Conservation (phyloP, 208 protist genomes). For the Trypanosomatidae sp. region DNA sequence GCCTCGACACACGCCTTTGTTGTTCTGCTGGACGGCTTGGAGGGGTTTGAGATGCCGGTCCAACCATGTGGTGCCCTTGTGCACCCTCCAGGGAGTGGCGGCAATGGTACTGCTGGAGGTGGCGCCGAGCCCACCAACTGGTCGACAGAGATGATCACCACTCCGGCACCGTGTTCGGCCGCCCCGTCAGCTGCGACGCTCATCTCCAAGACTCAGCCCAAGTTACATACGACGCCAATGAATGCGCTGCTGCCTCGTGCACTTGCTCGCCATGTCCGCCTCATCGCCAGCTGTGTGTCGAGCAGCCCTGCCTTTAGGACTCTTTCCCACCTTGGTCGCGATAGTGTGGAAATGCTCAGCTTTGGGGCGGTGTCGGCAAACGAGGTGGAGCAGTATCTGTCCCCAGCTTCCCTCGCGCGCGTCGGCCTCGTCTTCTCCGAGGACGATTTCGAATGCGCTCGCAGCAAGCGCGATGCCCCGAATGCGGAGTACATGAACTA, state of each 20-base stretch:
- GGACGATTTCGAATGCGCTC: conserved; percentile 66
- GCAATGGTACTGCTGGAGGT: conserved; percentile 18
- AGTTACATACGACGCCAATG: background rate
- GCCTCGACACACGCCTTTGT: conserved; percentile 34
- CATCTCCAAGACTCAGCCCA: background rate
- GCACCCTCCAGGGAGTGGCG: conserved; percentile 22
- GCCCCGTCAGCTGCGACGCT: background rate
- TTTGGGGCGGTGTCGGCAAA: conserved; percentile 51
- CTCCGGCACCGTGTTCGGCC: background rate
- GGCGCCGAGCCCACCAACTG: conserved; percentile 26
- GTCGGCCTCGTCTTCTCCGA: conserved; percentile 55
- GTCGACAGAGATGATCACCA: background rate
- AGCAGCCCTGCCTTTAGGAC: conserved; percentile 20
- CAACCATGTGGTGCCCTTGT: conserved; percentile 57
- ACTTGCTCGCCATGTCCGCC: conserved; percentile 72
- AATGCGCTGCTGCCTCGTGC: conserved; percentile 47
- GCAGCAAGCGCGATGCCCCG: conserved; percentile 50
- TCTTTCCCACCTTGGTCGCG: conserved; percentile 39
- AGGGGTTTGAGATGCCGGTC: conserved; percentile 35
- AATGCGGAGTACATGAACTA: conserved; percentile 62
- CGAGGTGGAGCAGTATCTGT: conserved; percentile 73
- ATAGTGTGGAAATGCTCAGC: conserved; percentile 63
- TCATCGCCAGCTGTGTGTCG: conserved; percentile 49
- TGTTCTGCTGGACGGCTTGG: conserved; percentile 69
- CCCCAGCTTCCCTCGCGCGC: conserved; percentile 33